These are phyloP conservation scores for Plantago lanceolata DNA, from an alignment of 305 asterid species.

Conservation along the genomic window DNA sequence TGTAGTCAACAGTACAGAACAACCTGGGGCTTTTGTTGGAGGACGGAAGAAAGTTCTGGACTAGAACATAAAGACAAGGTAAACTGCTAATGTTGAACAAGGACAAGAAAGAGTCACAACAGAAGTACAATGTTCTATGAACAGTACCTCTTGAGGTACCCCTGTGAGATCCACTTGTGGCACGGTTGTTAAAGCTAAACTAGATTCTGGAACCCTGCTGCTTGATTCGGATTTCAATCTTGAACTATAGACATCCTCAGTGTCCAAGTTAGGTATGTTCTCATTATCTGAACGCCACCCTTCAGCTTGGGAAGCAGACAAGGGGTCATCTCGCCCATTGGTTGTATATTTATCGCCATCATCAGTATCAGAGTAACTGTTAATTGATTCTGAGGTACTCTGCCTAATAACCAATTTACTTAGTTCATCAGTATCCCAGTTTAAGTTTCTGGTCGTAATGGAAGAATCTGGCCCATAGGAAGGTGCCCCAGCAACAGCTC, in stretches of 20 bases:
- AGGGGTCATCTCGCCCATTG: slow-evolving; percentile 42
- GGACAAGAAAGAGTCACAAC: neutral
- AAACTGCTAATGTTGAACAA: slow-evolving; percentile 12
- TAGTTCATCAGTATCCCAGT: slow-evolving; percentile 69
- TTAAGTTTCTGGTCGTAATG: slow-evolving; percentile 40
- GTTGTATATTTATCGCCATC: slow-evolving; percentile 64
- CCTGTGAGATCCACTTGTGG: slow-evolving; percentile 52
- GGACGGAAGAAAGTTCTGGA: too few species aligned
- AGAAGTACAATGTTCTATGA: slow-evolving; percentile 18
- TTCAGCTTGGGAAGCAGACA: slow-evolving; percentile 40
- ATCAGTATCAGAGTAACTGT: slow-evolving; percentile 78
- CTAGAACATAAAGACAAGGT: slow-evolving; percentile 16
- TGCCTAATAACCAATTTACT: slow-evolving; percentile 46
- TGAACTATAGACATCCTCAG: slow-evolving; percentile 36
- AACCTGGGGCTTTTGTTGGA: too few species aligned
- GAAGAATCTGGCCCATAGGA: slow-evolving; percentile 46
- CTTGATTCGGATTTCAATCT: slow-evolving; percentile 41
- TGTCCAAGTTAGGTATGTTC: slow-evolving; percentile 35
- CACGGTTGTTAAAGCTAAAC: slow-evolving; percentile 45
- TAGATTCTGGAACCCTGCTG: slow-evolving; percentile 44
- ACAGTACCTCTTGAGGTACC: slow-evolving; percentile 87
- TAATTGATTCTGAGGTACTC: slow-evolving; percentile 57
- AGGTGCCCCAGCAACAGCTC: slow-evolving; percentile 65
- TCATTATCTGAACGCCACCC: slow-evolving; percentile 70
- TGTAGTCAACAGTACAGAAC: too few species aligned